Percentiles rank a stretch among this genome's conserved stretches.
Evolutionary conservation across 2,329 filamentous ascomycete species (phyloP).

Genomic region (Phyllosticta citribraziliensis): DNA sequence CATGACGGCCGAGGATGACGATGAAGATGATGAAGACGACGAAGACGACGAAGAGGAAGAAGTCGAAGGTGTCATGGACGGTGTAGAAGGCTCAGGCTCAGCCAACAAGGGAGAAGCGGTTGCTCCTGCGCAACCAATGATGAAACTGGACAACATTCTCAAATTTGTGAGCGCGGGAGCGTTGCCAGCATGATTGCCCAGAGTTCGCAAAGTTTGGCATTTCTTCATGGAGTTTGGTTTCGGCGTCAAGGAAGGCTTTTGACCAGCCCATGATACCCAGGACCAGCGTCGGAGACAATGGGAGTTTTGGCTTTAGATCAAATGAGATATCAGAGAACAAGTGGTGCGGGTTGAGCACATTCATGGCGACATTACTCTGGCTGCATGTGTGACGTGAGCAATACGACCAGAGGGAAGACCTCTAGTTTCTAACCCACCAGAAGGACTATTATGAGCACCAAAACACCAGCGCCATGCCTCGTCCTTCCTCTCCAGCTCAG

Average conservation of each 20-base stretch:
- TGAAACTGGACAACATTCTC: conserved; percentile 39
- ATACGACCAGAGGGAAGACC: too few relatives aligned
- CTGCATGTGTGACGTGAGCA: too few relatives aligned
- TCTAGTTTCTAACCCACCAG: too few relatives aligned
- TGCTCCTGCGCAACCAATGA: conserved; percentile 19
- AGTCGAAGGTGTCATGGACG: conserved; percentile 44
- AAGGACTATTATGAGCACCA: background rate
- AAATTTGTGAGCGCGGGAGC: conserved; percentile 42
- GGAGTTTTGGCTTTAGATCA: background rate
- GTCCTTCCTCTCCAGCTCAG: background rate
- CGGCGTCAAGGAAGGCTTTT: background rate
- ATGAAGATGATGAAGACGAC: conserved; percentile 41
- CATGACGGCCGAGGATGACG: conserved; percentile 25
- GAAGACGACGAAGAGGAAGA: conserved; percentile 40
- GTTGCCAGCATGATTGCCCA: background rate
- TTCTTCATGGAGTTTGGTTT: background rate
- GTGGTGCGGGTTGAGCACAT: background rate
- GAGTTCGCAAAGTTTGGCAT: background rate
- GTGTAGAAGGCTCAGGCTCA: conserved; percentile 21
- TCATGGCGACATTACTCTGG: too few relatives aligned
- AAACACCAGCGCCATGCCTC: background rate
- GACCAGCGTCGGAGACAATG: background rate
- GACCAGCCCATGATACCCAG: background rate
- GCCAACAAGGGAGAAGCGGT: conserved; percentile 10
- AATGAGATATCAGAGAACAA: background rate